Percentiles rank a stretch among this genome's conserved stretches.
These are phyloP conservation scores for Neonectria neomacrospora DNA, from an alignment of 2,329 filamentous ascomycete species.

Conservation along the genomic window DNA sequence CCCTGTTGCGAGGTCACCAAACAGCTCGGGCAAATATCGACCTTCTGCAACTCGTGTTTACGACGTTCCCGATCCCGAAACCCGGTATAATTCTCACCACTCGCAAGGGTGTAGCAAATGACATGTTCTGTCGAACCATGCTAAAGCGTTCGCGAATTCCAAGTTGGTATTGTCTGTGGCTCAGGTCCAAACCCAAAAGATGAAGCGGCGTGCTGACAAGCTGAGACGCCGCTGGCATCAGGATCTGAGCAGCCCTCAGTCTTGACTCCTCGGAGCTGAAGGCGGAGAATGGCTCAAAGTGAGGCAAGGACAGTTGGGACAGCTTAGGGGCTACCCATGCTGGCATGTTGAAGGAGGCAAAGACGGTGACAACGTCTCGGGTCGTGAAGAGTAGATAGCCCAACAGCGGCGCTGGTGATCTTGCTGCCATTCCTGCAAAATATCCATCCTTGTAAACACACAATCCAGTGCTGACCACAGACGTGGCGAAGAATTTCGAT, in stretches of 20 bases:
- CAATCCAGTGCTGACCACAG: slow-evolving; percentile 36
- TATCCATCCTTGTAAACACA: slow-evolving; percentile 42
- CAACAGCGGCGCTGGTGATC: slow-evolving; percentile 33
- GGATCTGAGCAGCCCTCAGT: slow-evolving; percentile 38
- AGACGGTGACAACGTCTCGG: slow-evolving; percentile 40
- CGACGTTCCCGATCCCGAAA: slow-evolving; percentile 39
- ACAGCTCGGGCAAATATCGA: slow-evolving; percentile 33
- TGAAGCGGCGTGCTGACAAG: slow-evolving; percentile 42
- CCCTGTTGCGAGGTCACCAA: slow-evolving; percentile 3
- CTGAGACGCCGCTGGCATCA: slow-evolving; percentile 40
- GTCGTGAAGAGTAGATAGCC: slow-evolving; percentile 39
- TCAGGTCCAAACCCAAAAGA: slow-evolving; percentile 38
- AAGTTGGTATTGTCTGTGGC: slow-evolving; percentile 31
- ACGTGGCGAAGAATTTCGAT: slow-evolving; percentile 40
- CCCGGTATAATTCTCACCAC: slow-evolving; percentile 40
- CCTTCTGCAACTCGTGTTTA: slow-evolving; percentile 39
- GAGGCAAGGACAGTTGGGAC: slow-evolving; percentile 35
- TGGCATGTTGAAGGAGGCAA: slow-evolving; percentile 42
- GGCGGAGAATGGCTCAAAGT: slow-evolving; percentile 32
- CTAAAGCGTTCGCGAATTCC: slow-evolving; percentile 34
- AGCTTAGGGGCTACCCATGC: slow-evolving; percentile 39
- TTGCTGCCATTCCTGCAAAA: slow-evolving; percentile 29
- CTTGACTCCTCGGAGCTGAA: slow-evolving; percentile 39
- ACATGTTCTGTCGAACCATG: slow-evolving; percentile 24
- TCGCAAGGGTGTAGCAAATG: slow-evolving; percentile 38